Evolutionary conservation across 345 rosid genomes (phyloP).

Genomic region (Diplotaxis tenuifolia): DNA sequence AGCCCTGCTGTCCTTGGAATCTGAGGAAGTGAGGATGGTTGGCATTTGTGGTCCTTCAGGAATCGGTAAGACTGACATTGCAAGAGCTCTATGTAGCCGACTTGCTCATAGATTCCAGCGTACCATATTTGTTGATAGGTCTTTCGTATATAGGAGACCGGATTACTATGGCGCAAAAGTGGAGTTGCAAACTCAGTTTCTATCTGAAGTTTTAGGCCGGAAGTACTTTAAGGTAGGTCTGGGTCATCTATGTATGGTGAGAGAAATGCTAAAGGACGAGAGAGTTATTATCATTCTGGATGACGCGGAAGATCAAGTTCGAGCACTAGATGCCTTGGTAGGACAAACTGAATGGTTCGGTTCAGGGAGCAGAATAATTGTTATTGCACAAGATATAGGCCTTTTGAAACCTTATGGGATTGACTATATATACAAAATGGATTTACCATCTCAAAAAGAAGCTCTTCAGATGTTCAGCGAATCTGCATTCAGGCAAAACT

Average conservation of each 20-base stretch:
- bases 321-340: background rate
- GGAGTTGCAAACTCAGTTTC: constrained; percentile 36
- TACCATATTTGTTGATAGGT: background rate
- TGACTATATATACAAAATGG: background rate
- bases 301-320: background rate
- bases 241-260: background rate
- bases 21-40: constrained; percentile 8
- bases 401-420: background rate
- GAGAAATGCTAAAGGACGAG: background rate
- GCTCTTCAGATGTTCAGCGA: constrained; percentile 14
- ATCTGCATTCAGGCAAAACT: too few relatives aligned
- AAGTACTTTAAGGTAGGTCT: background rate
- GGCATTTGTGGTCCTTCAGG: constrained; percentile 48
- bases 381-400: background rate
- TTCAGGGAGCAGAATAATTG: constrained; percentile 13
- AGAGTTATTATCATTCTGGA: constrained; percentile 22
- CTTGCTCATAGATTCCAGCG: background rate
- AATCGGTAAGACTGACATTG: constrained; percentile 44
- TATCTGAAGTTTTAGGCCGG: constrained; percentile 21
- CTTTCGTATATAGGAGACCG: background rate
- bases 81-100: constrained; percentile 8
- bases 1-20: background rate
- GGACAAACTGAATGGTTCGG: background rate
- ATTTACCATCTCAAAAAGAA: background rate
- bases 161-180: constrained; percentile 6